Conservation (phyloP, 805 yeast genomes). For the Dipodascus geniculatus region DNA sequence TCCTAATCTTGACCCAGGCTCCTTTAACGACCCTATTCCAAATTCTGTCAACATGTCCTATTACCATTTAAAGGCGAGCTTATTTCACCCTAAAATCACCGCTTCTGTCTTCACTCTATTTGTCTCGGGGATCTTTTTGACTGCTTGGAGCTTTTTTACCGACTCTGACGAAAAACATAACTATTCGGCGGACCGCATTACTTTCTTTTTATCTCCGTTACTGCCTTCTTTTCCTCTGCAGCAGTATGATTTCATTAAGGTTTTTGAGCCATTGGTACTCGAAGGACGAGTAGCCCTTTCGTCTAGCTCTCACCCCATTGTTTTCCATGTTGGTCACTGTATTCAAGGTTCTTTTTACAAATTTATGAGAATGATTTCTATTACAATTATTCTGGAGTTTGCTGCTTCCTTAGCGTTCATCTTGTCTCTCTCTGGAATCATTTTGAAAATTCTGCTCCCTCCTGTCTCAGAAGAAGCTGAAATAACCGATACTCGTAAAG, state of each 20-base stretch:
- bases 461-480: conserved; percentile 13
- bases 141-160: background rate
- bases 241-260: background rate
- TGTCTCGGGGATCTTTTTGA: background rate
- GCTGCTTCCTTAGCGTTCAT: conserved; percentile 39
- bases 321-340: background rate
- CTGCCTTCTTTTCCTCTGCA: background rate
- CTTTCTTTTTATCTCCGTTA: conserved; percentile 1
- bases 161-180: background rate
- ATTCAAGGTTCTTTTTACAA: background rate
- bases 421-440: conserved; percentile 35
- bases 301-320: background rate
- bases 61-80: background rate
- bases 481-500: conserved; percentile 13
- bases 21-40: background rate
- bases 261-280: background rate
- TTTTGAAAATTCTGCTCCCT: conserved; percentile 31
- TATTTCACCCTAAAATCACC: background rate
- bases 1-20: background rate
- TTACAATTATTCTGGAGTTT: conserved; percentile 36
- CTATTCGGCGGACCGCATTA: background rate
- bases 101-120: background rate
- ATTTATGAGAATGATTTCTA: conserved; percentile 4
- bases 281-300: background rate
- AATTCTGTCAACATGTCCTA: background rate